Percentiles rank a stretch among this genome's conserved stretches.
Conservation (phyloP, 495 filamentous ascomycete species). For the Letharia lupina region DNA sequence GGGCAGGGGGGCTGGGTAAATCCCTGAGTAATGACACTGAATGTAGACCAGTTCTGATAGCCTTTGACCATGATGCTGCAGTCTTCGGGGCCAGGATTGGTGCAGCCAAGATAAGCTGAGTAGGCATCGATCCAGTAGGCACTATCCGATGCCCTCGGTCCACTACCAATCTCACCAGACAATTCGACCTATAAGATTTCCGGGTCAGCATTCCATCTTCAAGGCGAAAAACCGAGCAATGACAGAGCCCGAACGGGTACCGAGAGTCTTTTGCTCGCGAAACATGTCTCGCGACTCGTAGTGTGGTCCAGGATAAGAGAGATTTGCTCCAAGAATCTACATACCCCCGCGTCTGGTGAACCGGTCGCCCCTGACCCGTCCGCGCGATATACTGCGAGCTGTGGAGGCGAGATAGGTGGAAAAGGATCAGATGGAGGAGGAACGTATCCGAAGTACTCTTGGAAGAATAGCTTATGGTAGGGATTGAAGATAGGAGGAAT, state of each 20-base stretch:
- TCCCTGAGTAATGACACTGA: conserved; percentile 25
- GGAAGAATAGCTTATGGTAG: conserved; percentile 38
- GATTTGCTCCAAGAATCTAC: background rate
- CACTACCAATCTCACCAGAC: conserved; percentile 38
- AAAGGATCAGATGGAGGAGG: conserved; percentile 36
- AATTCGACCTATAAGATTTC: conserved; percentile 16
- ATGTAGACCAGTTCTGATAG: conserved; percentile 27
- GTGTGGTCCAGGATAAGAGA: background rate
- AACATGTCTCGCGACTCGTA: background rate
- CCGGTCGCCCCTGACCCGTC: conserved; percentile 23
- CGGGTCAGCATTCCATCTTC: background rate
- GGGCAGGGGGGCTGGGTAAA: conserved; percentile 31
- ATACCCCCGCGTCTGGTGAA: conserved; percentile 27
- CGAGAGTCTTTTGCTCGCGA: background rate
- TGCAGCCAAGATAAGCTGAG: conserved; percentile 35
- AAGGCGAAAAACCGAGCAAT: background rate
- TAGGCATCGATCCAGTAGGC: conserved; percentile 41
- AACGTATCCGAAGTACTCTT: conserved; percentile 32
- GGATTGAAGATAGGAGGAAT: conserved; percentile 37
- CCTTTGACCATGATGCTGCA: conserved; percentile 36
- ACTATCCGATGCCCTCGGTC: conserved; percentile 29
- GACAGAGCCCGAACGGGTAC: background rate
- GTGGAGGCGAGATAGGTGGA: conserved; percentile 32
- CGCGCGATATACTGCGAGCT: conserved; percentile 36
- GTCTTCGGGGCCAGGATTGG: conserved; percentile 30